These are phyloP conservation scores for Cryptomeria japonica DNA, from an alignment of 75 land plant genomes.

Conservation along the genomic window DNA sequence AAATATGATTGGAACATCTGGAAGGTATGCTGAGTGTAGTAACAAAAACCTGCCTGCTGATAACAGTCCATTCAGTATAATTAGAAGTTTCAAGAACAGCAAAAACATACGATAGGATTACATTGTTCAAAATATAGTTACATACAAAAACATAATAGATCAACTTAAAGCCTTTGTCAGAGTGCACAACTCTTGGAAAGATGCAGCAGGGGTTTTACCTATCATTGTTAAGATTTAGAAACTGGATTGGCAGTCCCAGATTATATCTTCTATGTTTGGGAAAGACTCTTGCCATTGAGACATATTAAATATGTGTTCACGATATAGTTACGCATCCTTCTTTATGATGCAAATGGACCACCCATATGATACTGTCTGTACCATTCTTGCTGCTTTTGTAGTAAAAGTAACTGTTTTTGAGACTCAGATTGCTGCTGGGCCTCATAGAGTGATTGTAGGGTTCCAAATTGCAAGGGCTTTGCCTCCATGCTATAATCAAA, in stretches of 20 bases:
- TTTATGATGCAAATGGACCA: not conserved
- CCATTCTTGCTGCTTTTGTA: conserved; percentile 3
- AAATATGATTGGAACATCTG: not conserved
- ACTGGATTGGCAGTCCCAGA: not conserved
- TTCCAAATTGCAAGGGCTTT: not conserved
- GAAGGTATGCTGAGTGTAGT: not conserved
- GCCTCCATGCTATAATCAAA: not conserved
- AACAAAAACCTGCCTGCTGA: not conserved
- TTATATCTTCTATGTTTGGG: not conserved
- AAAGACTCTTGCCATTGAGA: not conserved
- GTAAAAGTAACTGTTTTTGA: not conserved
- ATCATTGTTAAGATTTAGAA: not conserved
- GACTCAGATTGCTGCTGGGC: conserved; percentile 6
- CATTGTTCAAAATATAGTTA: not conserved
- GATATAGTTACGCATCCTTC: not conserved
- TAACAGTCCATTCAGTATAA: not conserved
- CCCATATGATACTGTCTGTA: not conserved
- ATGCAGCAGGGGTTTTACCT: not conserved
- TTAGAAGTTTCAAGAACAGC: not conserved
- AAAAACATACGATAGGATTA: not conserved
- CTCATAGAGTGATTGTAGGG: not conserved
- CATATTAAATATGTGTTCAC: not conserved
- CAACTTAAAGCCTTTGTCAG: not conserved
- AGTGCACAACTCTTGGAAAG: not conserved
- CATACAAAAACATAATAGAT: not conserved